Conservation (phyloP, 495 filamentous ascomycete genomes). For the Podospora conica region DNA sequence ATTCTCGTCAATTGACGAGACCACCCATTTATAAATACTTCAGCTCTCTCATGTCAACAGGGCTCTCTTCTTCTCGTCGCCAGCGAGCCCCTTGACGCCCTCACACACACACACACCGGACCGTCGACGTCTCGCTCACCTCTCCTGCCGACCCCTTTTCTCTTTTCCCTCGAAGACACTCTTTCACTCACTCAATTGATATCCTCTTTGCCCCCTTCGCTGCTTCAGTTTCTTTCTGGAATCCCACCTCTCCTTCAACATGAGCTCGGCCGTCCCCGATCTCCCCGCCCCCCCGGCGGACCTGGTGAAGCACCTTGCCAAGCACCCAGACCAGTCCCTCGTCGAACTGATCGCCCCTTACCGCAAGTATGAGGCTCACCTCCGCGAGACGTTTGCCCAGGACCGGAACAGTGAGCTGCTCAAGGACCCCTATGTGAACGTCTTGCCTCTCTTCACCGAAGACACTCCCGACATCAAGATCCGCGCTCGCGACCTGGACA, state of each 20-base stretch:
- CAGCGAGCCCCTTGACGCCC: not conserved
- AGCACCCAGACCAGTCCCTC: conserved; percentile 50
- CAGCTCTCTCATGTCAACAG: not conserved
- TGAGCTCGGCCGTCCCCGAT: conserved; percentile 33
- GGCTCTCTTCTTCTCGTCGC: not conserved
- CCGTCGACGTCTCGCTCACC: not conserved
- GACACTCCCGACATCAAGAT: conserved; percentile 50
- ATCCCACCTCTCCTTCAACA: conserved; percentile 14
- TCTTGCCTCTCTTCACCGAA: conserved; percentile 61
- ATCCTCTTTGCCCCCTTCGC: not conserved
- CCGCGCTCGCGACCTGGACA: conserved; percentile 54
- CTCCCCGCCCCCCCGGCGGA: conserved; percentile 38
- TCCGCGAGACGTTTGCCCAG: conserved; percentile 69
- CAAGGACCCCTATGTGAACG: conserved; percentile 56
- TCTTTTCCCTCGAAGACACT: not conserved
- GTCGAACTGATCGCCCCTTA: conserved; percentile 58
- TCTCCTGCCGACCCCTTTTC: not conserved
- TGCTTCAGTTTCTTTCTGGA: not conserved
- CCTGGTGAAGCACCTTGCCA: conserved; percentile 41
- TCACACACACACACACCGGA: not conserved
- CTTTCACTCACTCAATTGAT: not conserved
- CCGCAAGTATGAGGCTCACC: conserved; percentile 57
- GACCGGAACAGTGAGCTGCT: conserved; percentile 52
- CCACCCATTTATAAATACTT: not conserved
- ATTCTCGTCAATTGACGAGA: not conserved